Evolutionary conservation across 2,329 filamentous ascomycete species (phyloP).

Genomic region (Calonectria montana): DNA sequence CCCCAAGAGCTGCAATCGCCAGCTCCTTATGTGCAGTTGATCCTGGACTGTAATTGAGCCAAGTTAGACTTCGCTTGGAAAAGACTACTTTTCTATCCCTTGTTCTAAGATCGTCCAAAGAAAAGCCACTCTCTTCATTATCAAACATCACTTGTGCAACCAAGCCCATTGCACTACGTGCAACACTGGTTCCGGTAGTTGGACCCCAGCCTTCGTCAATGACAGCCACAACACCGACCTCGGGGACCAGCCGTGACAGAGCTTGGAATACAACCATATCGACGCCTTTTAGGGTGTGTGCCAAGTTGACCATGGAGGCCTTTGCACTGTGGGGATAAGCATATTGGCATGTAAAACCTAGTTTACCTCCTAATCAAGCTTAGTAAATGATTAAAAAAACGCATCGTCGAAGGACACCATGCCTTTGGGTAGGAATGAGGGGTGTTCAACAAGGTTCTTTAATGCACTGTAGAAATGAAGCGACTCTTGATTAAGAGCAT

Average conservation of each 20-base stretch:
- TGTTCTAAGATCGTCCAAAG: background rate
- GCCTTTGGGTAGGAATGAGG: constrained; percentile 8
- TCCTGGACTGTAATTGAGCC: constrained; percentile 22
- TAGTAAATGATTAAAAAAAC: background rate
- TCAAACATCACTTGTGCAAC: background rate
- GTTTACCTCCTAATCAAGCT: too few species aligned
- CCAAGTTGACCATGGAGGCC: constrained; percentile 39
- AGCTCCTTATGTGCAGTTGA: background rate
- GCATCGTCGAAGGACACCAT: background rate
- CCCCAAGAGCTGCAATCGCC: background rate
- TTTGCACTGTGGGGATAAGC: constrained; percentile 56
- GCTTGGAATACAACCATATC: constrained; percentile 56
- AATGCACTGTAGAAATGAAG: constrained; percentile 18
- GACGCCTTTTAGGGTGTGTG: constrained; percentile 56
- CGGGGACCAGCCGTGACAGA: constrained; percentile 16
- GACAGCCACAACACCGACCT: constrained; percentile 6
- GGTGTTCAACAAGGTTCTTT: constrained; percentile 7
- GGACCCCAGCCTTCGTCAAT: background rate
- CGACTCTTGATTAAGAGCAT: constrained; percentile 23
- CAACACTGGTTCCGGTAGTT: background rate
- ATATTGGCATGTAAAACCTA: too few species aligned
- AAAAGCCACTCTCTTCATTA: too few species aligned
- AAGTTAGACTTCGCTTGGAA: background rate
- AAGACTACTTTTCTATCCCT: background rate
- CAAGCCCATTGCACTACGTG: background rate